These are phyloP conservation scores for Macadamia integrifolia DNA, from an alignment of 164 flowering plant species.

Conservation along the genomic window DNA sequence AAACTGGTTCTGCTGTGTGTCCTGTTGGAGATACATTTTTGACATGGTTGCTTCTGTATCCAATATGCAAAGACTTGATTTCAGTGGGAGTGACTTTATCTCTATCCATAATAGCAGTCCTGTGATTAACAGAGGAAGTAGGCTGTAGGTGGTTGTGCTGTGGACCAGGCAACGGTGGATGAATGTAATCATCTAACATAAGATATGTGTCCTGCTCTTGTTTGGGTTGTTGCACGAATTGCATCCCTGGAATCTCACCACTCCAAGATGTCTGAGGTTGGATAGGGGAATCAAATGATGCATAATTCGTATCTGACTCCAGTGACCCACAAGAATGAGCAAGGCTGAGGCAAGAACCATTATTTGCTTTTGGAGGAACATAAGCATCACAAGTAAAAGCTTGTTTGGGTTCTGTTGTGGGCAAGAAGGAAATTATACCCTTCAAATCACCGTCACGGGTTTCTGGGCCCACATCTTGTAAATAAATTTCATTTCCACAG, in stretches of 20 bases:
- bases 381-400: slow-evolving; percentile 21
- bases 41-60: slow-evolving; percentile 14
- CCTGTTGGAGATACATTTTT: slow-evolving; percentile 13
- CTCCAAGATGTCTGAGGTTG: slow-evolving; percentile 35
- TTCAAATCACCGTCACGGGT: slow-evolving; percentile 27
- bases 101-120: slow-evolving; percentile 21
- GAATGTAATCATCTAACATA: slow-evolving; percentile 24
- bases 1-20: slow-evolving; percentile 15
- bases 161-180: slow-evolving; percentile 21
- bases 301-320: slow-evolving; percentile 23
- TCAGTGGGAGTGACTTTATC: slow-evolving; percentile 14
- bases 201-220: slow-evolving; percentile 28
- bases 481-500: slow-evolving; percentile 24
- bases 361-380: slow-evolving; percentile 24
- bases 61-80: slow-evolving; percentile 23
- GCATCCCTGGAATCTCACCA: slow-evolving; percentile 29
- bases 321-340: slow-evolving; percentile 22
- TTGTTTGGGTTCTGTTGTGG: slow-evolving; percentile 24
- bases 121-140: slow-evolving; percentile 17
- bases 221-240: slow-evolving; percentile 20
- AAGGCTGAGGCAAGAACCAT: slow-evolving; percentile 17
- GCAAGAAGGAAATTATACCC: slow-evolving; percentile 20
- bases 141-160: slow-evolving; percentile 24
- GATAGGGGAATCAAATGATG: slow-evolving; percentile 26
- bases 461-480: slow-evolving; percentile 28